A percentile compares a stretch with the other conserved stretches of the same genome.
Conservation (phyloP, 2,329 filamentous ascomycete genomes). For the Neurospora sp. region DNA sequence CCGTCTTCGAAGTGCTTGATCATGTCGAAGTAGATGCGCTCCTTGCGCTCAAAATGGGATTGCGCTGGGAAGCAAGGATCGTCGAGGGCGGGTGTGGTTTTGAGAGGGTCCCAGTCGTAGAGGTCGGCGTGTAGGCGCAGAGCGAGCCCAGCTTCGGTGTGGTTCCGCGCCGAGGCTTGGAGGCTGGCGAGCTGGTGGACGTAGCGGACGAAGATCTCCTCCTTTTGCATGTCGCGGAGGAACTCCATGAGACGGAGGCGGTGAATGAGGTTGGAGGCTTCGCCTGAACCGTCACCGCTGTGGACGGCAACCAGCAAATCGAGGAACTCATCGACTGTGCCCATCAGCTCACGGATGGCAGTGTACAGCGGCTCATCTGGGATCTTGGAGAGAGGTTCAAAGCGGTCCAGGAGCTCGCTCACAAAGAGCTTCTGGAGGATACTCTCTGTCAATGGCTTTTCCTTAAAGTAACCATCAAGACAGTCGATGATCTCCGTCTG, state of each 20-base stretch:
- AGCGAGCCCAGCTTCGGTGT: slow-evolving; percentile 80
- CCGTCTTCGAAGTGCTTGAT: slow-evolving; percentile 92
- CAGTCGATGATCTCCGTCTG: slow-evolving; percentile 97
- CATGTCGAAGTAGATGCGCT: slow-evolving; percentile 85
- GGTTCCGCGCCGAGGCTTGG: slow-evolving; percentile 66
- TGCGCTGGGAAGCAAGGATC: slow-evolving; percentile 77
- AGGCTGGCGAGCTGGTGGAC: slow-evolving; percentile 81
- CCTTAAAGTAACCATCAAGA: slow-evolving; percentile 81
- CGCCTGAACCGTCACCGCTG: slow-evolving; percentile 59
- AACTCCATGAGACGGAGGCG: slow-evolving; percentile 91
- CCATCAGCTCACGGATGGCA: slow-evolving; percentile 69
- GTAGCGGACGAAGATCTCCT: slow-evolving; percentile 93
- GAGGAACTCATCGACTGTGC: slow-evolving; percentile 79
- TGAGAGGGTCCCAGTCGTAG: slow-evolving; percentile 78
- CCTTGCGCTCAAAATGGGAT: slow-evolving; percentile 84
- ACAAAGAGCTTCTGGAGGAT: slow-evolving; percentile 91
- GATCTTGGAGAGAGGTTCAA: slow-evolving; percentile 57
- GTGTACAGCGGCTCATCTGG: slow-evolving; percentile 64
- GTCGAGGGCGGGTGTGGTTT: slow-evolving; percentile 51
- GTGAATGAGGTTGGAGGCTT: slow-evolving; percentile 77
- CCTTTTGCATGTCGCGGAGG: slow-evolving; percentile 89
- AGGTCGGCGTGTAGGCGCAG: slow-evolving; percentile 84
- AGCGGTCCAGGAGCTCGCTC: slow-evolving; percentile 70
- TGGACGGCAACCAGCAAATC: slow-evolving; percentile 87
- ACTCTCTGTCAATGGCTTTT: slow-evolving; percentile 76